phyloP scores from a whole-genome alignment of 2,329 filamentous ascomycete species.

The Ophiostoma sp. region DNA sequence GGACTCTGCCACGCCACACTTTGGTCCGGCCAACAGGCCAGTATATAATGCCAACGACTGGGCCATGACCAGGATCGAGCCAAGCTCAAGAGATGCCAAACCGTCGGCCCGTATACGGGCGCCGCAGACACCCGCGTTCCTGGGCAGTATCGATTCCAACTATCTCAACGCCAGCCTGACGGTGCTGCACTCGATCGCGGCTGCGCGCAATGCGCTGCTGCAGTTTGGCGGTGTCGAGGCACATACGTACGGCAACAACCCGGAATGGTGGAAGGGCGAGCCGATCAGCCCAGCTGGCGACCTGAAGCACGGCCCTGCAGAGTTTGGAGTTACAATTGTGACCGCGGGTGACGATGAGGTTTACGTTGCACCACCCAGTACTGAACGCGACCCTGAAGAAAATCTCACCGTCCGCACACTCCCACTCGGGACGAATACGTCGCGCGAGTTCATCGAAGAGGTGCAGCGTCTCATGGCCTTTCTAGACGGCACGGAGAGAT shows the following conservation, averaged over 20 bases:
- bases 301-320: neutral
- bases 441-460: constrained; percentile 46
- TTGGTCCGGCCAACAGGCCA: constrained; percentile 55
- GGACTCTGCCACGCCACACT: constrained; percentile 39
- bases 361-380: neutral
- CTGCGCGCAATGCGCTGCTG: constrained; percentile 52
- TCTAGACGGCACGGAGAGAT: constrained; percentile 55
- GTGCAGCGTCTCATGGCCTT: constrained; percentile 60
- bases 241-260: constrained; percentile 49
- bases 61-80: constrained; percentile 50
- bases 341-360: neutral
- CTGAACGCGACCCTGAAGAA: constrained; percentile 6
- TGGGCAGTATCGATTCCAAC: constrained; percentile 34
- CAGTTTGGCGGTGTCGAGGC: constrained; percentile 37
- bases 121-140: constrained; percentile 46
- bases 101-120: constrained; percentile 44
- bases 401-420: neutral
- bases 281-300: constrained; percentile 7
- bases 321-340: neutral
- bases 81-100: constrained; percentile 36
- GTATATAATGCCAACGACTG: constrained; percentile 53
- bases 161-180: constrained; percentile 45
- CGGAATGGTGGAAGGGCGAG: constrained; percentile 58
- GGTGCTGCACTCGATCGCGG: constrained; percentile 56
- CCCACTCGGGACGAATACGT: constrained; percentile 23